Evolutionary conservation across 2,329 filamentous ascomycete species (phyloP), one percentile per base, ranked within the genome.

Genomic region (Neocucurbitaria cava): DNA sequence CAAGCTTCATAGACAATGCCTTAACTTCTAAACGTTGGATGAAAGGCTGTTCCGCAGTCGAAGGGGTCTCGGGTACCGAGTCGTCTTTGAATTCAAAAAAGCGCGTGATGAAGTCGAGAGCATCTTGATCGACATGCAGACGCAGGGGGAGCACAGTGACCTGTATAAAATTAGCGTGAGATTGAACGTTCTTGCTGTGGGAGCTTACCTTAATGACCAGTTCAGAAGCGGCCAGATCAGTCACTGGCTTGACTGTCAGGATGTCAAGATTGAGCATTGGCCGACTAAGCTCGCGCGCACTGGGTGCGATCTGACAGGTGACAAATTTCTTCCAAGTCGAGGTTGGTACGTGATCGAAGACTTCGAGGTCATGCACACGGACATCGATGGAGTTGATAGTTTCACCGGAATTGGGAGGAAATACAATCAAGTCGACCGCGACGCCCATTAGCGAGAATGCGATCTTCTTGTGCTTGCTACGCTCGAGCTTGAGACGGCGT

Each of bases 261-360:
- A 98, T 80, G 72, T 97, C 91, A 8, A 98, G 79, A 70, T 96
- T 92, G 15, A 95, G 84, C 93, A 98, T 97, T 67, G 88, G 92
- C 13, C 89, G 89, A 17, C 88, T 89, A 76, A 91, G 89, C 76
- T 98, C 92, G 44, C 93, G 86, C 68, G 91, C 88, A n/a, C 90
- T 91, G 10, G 88, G 89, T 70, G 96, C 92, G 54, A 90, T 87
- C 79, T 96, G 90, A 67, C 96, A 97, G 0, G 94, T 98, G 13
- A 92, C 88, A 77, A 99, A 99, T 73, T 97, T 99, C 75, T 91
- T 96, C 96, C 96, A 99, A 0, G 94, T 97, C 3, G 95, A 99
- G 0, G 92, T 94, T 1, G 92, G 92, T 2, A 99, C 85, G 70
- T 97, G 92, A 73, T 99, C 95, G 58, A 95, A 96, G 15, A 99